Evolutionary conservation across 306 rosid species (phyloP).

Genomic region (Cucumis hystrix): DNA sequence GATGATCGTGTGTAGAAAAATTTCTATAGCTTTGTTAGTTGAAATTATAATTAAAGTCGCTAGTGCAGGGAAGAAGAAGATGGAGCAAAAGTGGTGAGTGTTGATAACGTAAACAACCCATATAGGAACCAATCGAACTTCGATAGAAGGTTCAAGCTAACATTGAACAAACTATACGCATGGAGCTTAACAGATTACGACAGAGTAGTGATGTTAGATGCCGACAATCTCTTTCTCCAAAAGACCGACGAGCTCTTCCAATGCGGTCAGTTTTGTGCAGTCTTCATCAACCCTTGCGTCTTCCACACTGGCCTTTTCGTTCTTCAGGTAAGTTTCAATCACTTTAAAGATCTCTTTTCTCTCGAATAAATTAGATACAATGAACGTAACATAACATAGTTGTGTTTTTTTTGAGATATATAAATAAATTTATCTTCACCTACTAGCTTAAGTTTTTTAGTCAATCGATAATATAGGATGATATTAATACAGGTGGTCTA

Average conservation of each 20-base stretch:
- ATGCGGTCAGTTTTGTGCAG: conserved; percentile 85
- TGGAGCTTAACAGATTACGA: conserved; percentile 82
- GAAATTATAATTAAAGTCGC: not conserved
- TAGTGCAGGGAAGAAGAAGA: conserved; percentile 58
- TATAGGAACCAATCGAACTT: conserved; percentile 50
- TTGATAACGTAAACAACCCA: conserved; percentile 70
- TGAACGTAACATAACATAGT: no score
- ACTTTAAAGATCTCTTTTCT: not conserved
- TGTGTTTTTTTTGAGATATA: no score
- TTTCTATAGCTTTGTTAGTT: not conserved
- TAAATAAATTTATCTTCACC: no score
- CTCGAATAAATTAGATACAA: no score
- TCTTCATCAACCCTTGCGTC: conserved; percentile 79
- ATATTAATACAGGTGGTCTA: no score
- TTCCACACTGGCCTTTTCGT: conserved; percentile 91
- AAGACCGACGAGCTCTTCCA: conserved; percentile 71
- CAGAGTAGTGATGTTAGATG: conserved; percentile 76
- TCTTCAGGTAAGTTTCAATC: conserved; percentile 33
- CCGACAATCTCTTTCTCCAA: conserved; percentile 76
- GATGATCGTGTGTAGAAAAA: not conserved
- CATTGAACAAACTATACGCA: conserved; percentile 74
- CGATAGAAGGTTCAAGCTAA: conserved; percentile 59
- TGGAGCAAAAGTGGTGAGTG: conserved; percentile 77
- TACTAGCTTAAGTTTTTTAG: no score
- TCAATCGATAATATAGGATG: no score